Base-by-base conservation (phyloP, 176 grass and related monocot species). In the Musa acuminata region DNA sequence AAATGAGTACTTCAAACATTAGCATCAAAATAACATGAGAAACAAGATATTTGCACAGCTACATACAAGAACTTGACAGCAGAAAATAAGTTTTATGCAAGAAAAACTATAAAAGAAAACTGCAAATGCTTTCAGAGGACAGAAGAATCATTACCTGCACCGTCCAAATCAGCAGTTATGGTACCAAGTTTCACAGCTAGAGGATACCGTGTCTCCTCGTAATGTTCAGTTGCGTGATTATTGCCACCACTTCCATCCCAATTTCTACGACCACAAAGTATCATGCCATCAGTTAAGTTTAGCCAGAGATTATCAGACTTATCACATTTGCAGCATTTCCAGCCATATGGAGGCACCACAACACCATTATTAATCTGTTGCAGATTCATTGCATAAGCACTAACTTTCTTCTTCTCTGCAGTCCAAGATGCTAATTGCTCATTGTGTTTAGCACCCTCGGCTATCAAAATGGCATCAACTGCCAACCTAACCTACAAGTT, bases 281-380 rank as follows among this genome's bases (percentile, higher is more conserved):
- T 89, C 78, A 63, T 91, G 62, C 95, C 95, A 89, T 99, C 95
- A 59, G 91, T 94, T 83, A 99, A 83, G 82, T 99, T 99, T 81
- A 99, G 77, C 95, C 95, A 99, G 29, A 99, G 90, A 84, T 99
- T 99, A 71, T 94, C 95, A 48, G 82, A 89, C 84, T 99, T 99
- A 75, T 99, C 88, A 17, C 90, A 99, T 79, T 94, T 99, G 86
- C 86, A 74, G 79, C 95, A 99, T 79, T 91, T 94, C 95, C 95
- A 99, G 64, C 95, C 91, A 54, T 82, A 84, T 82, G 91, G 91
- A 72, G 90, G 86, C 60, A 99, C 88, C 77, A 86, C 9, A 78
- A 99, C 88, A 75, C 95, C 91, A 72, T 89, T 99, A 14, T 87
- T 83, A 80, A 99, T 83, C 68, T 99, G 95, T 70, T 91, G 88